Conservation (phyloP, 1,139 yeast genomes). For the Pichia sp. region DNA sequence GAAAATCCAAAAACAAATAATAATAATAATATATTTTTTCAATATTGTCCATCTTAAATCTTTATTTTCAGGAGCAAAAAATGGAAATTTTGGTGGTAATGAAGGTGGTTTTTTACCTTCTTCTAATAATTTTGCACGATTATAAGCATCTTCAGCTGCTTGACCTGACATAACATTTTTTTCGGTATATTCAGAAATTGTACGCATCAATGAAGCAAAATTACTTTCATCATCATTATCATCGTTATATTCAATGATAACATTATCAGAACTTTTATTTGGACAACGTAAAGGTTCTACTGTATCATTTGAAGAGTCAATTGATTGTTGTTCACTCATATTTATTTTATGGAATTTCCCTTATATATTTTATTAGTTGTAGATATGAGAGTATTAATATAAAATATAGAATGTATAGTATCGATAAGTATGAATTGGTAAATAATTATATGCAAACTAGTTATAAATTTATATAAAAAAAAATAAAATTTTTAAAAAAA, state of each 20-base stretch:
- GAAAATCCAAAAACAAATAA: conserved; percentile 19
- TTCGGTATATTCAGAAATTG: conserved; percentile 24
- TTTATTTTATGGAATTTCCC: no score
- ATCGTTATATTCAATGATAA: not conserved
- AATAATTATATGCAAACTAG: no score
- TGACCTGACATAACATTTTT: conserved; percentile 14
- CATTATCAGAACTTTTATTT: not conserved
- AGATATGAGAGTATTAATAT: no score
- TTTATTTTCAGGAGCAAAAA: conserved; percentile 16
- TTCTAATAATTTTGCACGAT: conserved; percentile 1
- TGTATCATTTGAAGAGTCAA: not conserved
- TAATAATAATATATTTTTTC: conserved; percentile 14
- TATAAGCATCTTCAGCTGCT: conserved; percentile 12
- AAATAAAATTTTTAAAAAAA: no score
- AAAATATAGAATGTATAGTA: no score
- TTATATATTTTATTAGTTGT: no score
- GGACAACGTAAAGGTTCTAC: not conserved
- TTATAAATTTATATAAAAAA: no score
- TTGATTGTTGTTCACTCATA: not conserved
- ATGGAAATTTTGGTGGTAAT: conserved; percentile 10
- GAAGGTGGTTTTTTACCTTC: conserved; percentile 6
- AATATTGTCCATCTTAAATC: conserved; percentile 8
- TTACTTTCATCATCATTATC: not conserved
- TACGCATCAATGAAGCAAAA: conserved; percentile 15
- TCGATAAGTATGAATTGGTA: no score